These are phyloP conservation scores for Ceratocystiopsis sp. DNA, from an alignment of 2,329 filamentous ascomycete species.

Conservation along the genomic window DNA sequence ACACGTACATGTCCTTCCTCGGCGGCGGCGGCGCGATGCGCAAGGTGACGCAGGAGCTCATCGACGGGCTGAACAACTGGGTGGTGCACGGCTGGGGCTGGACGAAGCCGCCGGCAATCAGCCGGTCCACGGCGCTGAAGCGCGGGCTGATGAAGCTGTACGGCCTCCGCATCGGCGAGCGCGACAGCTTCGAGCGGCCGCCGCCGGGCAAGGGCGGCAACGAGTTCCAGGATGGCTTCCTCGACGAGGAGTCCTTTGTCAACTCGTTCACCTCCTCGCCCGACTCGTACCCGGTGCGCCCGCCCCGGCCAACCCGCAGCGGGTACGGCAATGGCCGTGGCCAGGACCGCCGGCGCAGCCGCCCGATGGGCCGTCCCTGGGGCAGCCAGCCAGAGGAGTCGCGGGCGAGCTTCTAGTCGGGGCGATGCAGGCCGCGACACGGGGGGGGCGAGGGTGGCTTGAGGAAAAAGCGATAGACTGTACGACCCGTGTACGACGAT, in stretches of 20 bases:
- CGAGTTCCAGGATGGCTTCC: not conserved
- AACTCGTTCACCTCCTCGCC: too few relatives aligned
- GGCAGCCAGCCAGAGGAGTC: too few relatives aligned
- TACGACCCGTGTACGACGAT: too few relatives aligned
- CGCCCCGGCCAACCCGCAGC: too few relatives aligned
- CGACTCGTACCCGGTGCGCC: too few relatives aligned
- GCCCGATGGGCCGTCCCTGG: too few relatives aligned
- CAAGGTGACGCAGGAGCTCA: slow-evolving; percentile 19
- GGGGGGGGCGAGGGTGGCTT: too few relatives aligned
- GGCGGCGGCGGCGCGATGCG: slow-evolving; percentile 21
- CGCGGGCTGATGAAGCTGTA: slow-evolving; percentile 4
- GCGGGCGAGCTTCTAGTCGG: too few relatives aligned
- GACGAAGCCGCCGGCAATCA: slow-evolving; percentile 24
- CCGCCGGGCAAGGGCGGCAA: not conserved
- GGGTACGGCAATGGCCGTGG: too few relatives aligned
- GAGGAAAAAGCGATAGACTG: too few relatives aligned
- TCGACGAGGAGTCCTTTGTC: not conserved
- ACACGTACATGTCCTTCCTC: slow-evolving; percentile 40
- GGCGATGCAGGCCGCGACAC: too few relatives aligned
- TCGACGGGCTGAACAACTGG: slow-evolving; percentile 38
- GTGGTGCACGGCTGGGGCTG: slow-evolving; percentile 33
- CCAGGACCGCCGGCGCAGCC: too few relatives aligned
- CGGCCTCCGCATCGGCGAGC: slow-evolving; percentile 2
- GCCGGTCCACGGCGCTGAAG: slow-evolving; percentile 10
- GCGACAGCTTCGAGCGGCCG: not conserved